phyloP scores from a whole-genome alignment of 2,329 filamentous ascomycete genomes.

The Diaporthe nobilis region DNA sequence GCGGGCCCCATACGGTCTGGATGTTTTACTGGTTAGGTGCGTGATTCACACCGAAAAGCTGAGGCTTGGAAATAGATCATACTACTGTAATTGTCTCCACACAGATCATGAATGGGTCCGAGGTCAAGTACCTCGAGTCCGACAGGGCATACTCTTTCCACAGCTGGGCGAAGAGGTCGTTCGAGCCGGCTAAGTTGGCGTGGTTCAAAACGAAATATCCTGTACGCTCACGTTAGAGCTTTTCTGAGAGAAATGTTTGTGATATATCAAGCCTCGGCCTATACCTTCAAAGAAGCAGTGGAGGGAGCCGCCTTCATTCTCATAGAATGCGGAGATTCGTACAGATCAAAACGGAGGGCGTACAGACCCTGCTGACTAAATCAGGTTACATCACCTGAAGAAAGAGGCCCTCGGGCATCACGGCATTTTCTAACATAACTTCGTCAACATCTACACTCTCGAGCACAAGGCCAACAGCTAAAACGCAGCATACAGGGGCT shows the following conservation, averaged over 20 bases:
- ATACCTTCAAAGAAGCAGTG: conserved; percentile 87
- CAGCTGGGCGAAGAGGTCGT: conserved; percentile 84
- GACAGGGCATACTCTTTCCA: conserved; percentile 95
- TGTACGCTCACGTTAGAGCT: conserved; percentile 46
- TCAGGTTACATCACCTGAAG: too few species aligned
- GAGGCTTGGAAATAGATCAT: conserved; percentile 48
- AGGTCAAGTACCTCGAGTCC: conserved; percentile 88
- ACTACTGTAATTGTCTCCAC: conserved; percentile 88
- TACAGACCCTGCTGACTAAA: too few species aligned
- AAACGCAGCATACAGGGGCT: too few species aligned
- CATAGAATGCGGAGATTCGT: too few species aligned
- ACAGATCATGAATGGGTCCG: conserved; percentile 87
- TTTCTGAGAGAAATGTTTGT: neutral
- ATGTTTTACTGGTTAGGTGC: neutral
- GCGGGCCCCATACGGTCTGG: conserved; percentile 70
- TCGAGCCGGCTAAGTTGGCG: conserved; percentile 73
- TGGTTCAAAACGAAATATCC: conserved; percentile 85
- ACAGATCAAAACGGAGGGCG: too few species aligned
- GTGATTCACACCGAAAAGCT: neutral
- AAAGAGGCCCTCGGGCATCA: too few species aligned
- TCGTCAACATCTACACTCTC: too few species aligned
- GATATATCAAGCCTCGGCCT: conserved; percentile 5
- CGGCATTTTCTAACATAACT: too few species aligned
- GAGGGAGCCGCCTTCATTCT: conserved; percentile 71
- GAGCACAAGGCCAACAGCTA: too few species aligned